Conservation (phyloP, 169 alveolate genomes). For the Plasmodium billcollinsi region DNA sequence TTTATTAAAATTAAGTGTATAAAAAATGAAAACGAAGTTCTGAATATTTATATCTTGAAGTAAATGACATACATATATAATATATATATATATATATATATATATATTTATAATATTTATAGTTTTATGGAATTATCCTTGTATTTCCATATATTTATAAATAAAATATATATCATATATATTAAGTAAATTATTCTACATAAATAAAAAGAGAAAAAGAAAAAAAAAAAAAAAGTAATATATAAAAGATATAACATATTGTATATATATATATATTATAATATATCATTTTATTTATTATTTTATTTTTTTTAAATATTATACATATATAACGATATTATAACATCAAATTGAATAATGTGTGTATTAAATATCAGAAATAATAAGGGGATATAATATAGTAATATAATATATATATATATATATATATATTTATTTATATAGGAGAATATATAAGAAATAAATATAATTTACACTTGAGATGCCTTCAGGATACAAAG, state of each 20-base stretch:
- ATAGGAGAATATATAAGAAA: neutral
- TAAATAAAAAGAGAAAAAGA: neutral
- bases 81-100: constrained; percentile 3
- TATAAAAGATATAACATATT: neutral
- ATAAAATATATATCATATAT: neutral
- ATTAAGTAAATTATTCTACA: neutral
- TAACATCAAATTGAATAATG: neutral
- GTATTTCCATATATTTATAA: neutral
- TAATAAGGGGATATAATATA: neutral
- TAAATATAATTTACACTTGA: too few relatives aligned
- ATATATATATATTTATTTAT: neutral
- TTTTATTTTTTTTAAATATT: neutral
- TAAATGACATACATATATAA: neutral
- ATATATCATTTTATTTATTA: neutral
- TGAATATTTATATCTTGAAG: too few relatives aligned
- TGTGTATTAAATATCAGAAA: neutral
- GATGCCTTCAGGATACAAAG: too few relatives aligned
- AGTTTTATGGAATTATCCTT: neutral
- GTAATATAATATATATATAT: neutral
- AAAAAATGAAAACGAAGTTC: too few relatives aligned
- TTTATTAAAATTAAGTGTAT: too few relatives aligned
- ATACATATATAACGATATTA: neutral
- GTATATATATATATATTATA: neutral
- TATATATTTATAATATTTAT: neutral
- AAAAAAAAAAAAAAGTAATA: neutral